Conservation (phyloP, 352 stramenopile species). For the Phytopythium litorale region DNA sequence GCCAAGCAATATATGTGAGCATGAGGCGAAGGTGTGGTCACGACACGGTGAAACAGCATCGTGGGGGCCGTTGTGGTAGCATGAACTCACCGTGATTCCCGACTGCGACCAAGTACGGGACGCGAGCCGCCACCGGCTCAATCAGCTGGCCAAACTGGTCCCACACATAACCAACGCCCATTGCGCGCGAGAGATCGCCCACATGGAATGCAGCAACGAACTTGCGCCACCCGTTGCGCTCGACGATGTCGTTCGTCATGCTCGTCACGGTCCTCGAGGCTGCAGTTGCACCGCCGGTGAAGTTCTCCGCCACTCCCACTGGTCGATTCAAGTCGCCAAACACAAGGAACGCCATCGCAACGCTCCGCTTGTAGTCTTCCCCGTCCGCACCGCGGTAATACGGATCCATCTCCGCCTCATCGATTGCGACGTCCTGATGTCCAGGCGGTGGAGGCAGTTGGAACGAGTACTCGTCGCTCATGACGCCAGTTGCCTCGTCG, state of each 20-base stretch:
- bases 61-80: not conserved
- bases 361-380: slow-evolving; percentile 12
- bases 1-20: not conserved
- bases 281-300: slow-evolving; percentile 27
- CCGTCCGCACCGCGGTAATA: slow-evolving; percentile 6
- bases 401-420: slow-evolving; percentile 1
- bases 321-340: slow-evolving; percentile 65
- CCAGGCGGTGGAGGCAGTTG: slow-evolving; percentile 21
- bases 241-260: slow-evolving; percentile 26
- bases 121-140: slow-evolving; percentile 54
- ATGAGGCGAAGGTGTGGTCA: not conserved
- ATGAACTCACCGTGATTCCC: slow-evolving; percentile 39
- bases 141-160: slow-evolving; percentile 85
- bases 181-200: slow-evolving; percentile 78
- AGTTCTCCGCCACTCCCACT: slow-evolving; percentile 14
- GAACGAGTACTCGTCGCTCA: slow-evolving; percentile 28
- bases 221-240: slow-evolving; percentile 30
- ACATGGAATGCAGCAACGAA: slow-evolving; percentile 75
- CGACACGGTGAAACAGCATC: not conserved
- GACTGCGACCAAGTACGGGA: slow-evolving; percentile 78
- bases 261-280: slow-evolving; percentile 33
- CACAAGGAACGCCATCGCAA: slow-evolving; percentile 63
- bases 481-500: slow-evolving; percentile 15
- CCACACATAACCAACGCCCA: slow-evolving; percentile 70
- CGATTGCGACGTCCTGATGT: slow-evolving; percentile 9